Evolutionary conservation across 257 asterid species (phyloP).

Genomic region (Solanum virginianum): DNA sequence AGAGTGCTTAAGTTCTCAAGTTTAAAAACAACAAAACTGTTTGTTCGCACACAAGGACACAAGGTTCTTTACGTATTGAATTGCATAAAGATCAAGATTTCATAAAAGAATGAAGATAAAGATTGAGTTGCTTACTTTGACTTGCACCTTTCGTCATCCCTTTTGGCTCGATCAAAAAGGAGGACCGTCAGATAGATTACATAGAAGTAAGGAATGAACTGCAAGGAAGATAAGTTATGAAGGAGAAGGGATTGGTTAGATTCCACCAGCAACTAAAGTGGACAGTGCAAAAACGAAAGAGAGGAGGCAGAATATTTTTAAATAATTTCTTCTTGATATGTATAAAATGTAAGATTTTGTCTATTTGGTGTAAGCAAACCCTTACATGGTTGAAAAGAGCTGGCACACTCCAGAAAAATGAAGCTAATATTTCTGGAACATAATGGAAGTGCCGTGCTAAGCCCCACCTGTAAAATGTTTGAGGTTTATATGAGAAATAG

Average conservation of each 20-base stretch:
- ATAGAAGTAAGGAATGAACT: conserved; percentile 89
- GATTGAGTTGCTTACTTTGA: conserved; percentile 54
- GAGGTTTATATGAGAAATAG: not conserved
- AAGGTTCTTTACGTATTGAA: not conserved
- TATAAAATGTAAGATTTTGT: not conserved
- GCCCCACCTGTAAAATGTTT: conserved; percentile 69
- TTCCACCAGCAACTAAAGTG: not conserved
- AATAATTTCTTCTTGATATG: not conserved
- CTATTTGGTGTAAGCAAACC: not conserved
- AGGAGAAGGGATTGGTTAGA: not conserved
- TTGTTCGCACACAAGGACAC: not conserved
- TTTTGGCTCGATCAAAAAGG: conserved; percentile 81
- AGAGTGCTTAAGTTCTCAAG: not conserved
- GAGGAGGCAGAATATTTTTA: not conserved
- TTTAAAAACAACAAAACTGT: not conserved
- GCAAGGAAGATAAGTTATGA: conserved; percentile 10
- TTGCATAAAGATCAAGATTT: not conserved
- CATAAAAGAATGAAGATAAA: not conserved
- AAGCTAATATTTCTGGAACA: conserved; percentile 79
- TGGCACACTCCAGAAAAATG: conserved; percentile 93
- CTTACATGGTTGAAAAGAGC: conserved; percentile 85
- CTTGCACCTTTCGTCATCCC: conserved; percentile 91
- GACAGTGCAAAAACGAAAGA: not conserved
- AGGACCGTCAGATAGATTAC: conserved; percentile 80
- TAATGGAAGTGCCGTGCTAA: conserved; percentile 96